Base-by-base conservation (phyloP, 2,329 filamentous ascomycete species). In the Whalleya microplaca region DNA sequence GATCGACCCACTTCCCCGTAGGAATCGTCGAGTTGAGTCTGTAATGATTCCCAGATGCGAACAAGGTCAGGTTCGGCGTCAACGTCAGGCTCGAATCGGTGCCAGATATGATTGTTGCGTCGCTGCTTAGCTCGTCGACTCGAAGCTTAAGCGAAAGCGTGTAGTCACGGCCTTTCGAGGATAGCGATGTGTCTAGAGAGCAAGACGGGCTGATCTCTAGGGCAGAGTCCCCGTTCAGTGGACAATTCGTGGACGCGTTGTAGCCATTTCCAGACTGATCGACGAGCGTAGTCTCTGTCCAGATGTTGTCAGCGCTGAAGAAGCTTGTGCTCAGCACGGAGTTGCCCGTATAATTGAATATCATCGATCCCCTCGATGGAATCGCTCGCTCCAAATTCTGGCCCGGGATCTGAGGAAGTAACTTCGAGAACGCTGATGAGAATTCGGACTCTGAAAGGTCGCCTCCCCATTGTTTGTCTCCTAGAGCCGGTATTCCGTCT, bases 111-210 rank as follows among this genome's bases (percentile, higher is more conserved):
- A 80, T 66, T 2, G 71, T 75, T 0, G 74, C 75, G 29, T 76
- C 75, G 1, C 64, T 69, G 2, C 69, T 66, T 0, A 61, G 62
- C 0, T 70, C 64, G n/a, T 67, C 61, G 8, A 75, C 41, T 16
- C 63, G 69, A 5, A 81, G 62, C 0, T 72, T 69, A 14, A 85
- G 72, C 0, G 77, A 74, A 1, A 86, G 73, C 0, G 79, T 83
- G 66, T 86, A 86, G 63, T 84, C 75, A 55, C 81, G 74, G 2
- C 84, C 84, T 65, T 86, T 86, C 32, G 79, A 81, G 0, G 69
- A 68, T 8, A 83, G 66, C 0, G 80, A 80, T 0, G 81, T 84
- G 1, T 56, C 68, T 1, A 84, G 54, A 2, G 69, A 68, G 63
- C 82, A 84, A 0, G 67, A 57, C 0, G 69, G 56, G 3, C 66